Base-by-base conservation (phyloP, 495 filamentous ascomycete genomes). In the Penicillium cinerascens region DNA sequence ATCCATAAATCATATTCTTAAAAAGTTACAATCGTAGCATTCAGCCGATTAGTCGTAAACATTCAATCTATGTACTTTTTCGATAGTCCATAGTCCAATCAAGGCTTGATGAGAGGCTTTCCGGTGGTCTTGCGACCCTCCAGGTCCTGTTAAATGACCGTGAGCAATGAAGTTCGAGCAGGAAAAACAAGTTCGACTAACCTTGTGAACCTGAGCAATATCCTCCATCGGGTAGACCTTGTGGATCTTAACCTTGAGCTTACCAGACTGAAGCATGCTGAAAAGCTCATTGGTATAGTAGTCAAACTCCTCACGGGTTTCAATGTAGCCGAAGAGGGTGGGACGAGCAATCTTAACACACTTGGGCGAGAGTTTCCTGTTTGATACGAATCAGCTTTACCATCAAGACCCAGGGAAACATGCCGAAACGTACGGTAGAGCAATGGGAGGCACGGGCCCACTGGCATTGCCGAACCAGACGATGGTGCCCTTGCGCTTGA, bases 391-490 rank as follows among this genome's bases (percentile, higher is more conserved):
- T 51, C 26, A 58, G 45, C 11, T 35, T 51, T 26, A 21, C 10
- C 3, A 39, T 25, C 26, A 11, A 35, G 2, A 10, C 26, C 0
- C 18, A 18, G 22, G 8, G 25, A 39, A 50, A 22, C 16, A 10
- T 13, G 4, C n/a, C 46, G 26, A 20, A 27, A 79, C 76, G 68
- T 66, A 84, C 69, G 78, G 52, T 52, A 97, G 81, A 23, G 81
- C 65, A 50, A 98, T 64, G 4, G 92, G 91, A 39, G 82, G 83
- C 4, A 95, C 89, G 5, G 86, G 77, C 9, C 93, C 93, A 58
- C 82, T 87, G 18, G 92, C 87, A 72, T 96, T 97, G 27, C 93
- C 93, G 75, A 92, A 97, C 59, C 79, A 85, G 21, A 90, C 78
- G 52, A 98, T 64, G n/a, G 78, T 86, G 22, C 93, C 93, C 73